Evolutionary conservation across 1,139 yeast species (phyloP), one percentile per base, ranked within the genome.

Genomic region (Candida sanyaensis): DNA sequence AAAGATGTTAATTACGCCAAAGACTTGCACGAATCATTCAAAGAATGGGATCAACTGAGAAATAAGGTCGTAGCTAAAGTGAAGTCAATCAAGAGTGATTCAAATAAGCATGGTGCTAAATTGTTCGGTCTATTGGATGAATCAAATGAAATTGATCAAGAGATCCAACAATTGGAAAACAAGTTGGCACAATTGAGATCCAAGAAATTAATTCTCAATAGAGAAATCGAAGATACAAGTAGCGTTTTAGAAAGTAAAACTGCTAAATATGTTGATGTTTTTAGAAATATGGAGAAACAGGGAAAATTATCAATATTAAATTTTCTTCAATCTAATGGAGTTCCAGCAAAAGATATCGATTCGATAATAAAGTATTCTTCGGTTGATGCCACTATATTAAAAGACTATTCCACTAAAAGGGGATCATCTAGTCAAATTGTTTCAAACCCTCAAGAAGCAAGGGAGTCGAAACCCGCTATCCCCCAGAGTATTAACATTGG

Each of bases 161-260:
- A 82, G 48, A 80, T 83, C 4, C 56, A 49, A 0, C 59, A 57
- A 0, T 55, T 82, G 34, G 84, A 83, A 51, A 46, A 54, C 4
- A 65, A 70, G 46, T 57, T 84, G 17, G 42, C 44, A 5, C 59
- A 60, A 6, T 55, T 82, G 23, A 71, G 66, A 44, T 58, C 61
- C 1, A 80, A 78, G 55, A 74, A 73, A 47, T 55, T 52, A 4
- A 55, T 71, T 0, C 49, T 83, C 1, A 60, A 59, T 13, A 51
- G 58, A 5, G 88, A 83, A 59, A 70, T 82, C 11, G 66, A 67
- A 12, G 73, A 72, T 37, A 77, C 87, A 0, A 75, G 78, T 54
- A 78, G 83, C n/a, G 73, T 79, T 4, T 65, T 81, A 38, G 84
- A 81, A 50, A 79, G 84, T 53, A 68, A 71, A 47, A 64, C 81